Percentiles rank a stretch among this genome's conserved stretches.
These are phyloP conservation scores for Blepharisma japonicum DNA, from an alignment of 73 alveolate species.

Conservation along the genomic window DNA sequence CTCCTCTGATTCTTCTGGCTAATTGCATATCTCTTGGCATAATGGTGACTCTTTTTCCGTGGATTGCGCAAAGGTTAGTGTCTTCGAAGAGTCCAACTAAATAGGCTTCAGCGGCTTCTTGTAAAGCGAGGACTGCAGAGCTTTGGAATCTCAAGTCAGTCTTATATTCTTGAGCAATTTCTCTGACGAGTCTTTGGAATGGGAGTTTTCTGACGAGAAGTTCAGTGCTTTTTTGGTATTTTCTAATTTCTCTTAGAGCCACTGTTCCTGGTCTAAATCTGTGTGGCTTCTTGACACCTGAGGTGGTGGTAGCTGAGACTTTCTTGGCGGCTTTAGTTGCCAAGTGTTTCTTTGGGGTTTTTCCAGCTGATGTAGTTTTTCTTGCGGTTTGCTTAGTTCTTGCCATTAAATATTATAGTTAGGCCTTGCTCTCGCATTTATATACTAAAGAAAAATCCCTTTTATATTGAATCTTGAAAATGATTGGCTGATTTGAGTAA, in stretches of 20 bases:
- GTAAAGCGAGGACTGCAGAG: slow-evolving; percentile 64
- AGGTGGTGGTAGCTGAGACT: slow-evolving; percentile 48
- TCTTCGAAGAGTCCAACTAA: slow-evolving; percentile 21
- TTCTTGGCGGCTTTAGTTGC: slow-evolving; percentile 85
- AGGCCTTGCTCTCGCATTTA: too few relatives aligned
- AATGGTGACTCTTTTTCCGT: slow-evolving; percentile 70
- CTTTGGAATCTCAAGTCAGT: slow-evolving; percentile 68
- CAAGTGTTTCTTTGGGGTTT: slow-evolving; percentile 70
- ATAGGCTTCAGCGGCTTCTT: slow-evolving; percentile 74
- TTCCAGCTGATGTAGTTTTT: slow-evolving; percentile 63
- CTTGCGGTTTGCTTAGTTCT: slow-evolving; percentile 65
- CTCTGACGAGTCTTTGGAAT: slow-evolving; percentile 78
- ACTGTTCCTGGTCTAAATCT: slow-evolving; percentile 86
- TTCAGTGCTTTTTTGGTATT: slow-evolving; percentile 74
- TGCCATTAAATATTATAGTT: slow-evolving; percentile 39
- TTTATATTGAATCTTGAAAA: too few relatives aligned
- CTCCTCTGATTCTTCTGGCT: slow-evolving; percentile 77
- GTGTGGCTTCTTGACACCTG: slow-evolving; percentile 64
- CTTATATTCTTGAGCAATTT: slow-evolving; percentile 60
- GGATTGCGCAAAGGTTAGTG: slow-evolving; percentile 66
- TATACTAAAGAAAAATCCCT: too few relatives aligned
- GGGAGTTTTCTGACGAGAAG: slow-evolving; percentile 76
- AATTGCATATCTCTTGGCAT: slow-evolving; percentile 64
- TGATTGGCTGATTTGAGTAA: too few relatives aligned
- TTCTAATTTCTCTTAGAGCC: slow-evolving; percentile 82